phyloP scores from a whole-genome alignment of 2,329 filamentous ascomycete species.

The Talaromyces sp. region DNA sequence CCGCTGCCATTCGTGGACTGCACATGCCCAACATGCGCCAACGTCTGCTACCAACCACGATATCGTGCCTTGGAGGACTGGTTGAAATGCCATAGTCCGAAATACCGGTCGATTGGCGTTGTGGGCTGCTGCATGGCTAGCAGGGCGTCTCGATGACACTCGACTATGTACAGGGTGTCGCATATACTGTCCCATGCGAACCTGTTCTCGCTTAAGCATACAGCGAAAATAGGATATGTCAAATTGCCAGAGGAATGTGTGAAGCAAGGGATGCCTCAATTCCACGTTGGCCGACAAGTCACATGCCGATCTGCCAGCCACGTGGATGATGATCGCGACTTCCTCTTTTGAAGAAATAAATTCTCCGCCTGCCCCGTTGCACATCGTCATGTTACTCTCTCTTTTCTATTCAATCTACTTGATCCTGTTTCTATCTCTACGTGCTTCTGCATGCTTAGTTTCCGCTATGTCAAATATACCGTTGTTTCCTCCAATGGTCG shows the following conservation, averaged over 20 bases:
- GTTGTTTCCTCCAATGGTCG: not conserved
- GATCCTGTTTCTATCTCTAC: not conserved
- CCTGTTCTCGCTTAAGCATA: not conserved
- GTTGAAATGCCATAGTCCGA: not conserved
- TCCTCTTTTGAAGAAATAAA: not conserved
- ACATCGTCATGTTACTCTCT: not conserved
- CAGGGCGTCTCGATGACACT: not conserved
- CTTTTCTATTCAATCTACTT: not conserved
- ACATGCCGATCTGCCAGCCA: constrained; percentile 6
- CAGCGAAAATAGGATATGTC: not conserved
- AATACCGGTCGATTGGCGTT: not conserved
- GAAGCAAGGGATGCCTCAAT: constrained; percentile 1
- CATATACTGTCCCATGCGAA: not conserved
- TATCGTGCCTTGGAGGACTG: not conserved
- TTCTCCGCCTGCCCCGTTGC: not conserved
- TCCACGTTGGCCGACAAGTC: not conserved
- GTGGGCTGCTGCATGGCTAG: not conserved
- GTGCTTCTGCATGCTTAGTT: not conserved
- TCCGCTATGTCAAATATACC: not conserved
- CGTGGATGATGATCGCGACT: constrained; percentile 1
- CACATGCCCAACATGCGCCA: not conserved
- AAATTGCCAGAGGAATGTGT: not conserved
- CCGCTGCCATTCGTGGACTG: not conserved
- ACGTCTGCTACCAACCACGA: not conserved
- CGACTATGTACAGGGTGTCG: not conserved